Conservation (phyloP, 441 rosid genomes). For the Gossypium trilobum region DNA sequence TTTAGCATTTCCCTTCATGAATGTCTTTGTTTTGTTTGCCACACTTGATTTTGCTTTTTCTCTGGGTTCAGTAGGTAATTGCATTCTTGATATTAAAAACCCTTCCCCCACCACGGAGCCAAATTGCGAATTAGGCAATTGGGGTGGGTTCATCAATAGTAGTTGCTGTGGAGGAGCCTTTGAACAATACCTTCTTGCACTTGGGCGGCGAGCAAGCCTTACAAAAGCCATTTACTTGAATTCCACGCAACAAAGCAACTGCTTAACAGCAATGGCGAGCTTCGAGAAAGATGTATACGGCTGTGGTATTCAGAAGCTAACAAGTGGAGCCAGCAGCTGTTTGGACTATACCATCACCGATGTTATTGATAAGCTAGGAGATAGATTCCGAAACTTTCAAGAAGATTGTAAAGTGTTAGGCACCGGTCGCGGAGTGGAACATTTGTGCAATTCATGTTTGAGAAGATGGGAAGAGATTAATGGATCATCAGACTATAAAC, state of each 20-base stretch:
- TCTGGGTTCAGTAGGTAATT: slow-evolving; percentile 9
- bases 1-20: not conserved
- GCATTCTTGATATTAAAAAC: slow-evolving; percentile 25
- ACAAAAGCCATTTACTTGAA: slow-evolving; percentile 33
- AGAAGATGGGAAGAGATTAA: slow-evolving; percentile 33
- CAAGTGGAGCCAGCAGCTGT: slow-evolving; percentile 32
- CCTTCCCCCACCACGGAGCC: slow-evolving; percentile 11
- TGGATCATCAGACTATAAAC: slow-evolving; percentile 16
- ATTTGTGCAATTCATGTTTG: slow-evolving; percentile 26
- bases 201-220: slow-evolving; percentile 29
- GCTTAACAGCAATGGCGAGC: slow-evolving; percentile 25
- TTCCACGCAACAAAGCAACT: slow-evolving; percentile 27
- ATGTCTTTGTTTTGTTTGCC: slow-evolving; percentile 9
- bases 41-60: slow-evolving; percentile 7
- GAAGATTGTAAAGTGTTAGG: slow-evolving; percentile 26
- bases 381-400: slow-evolving; percentile 17
- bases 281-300: slow-evolving; percentile 7
- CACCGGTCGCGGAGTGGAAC: not conserved
- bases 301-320: slow-evolving; percentile 31
- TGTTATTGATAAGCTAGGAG: slow-evolving; percentile 25
- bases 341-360: slow-evolving; percentile 28
- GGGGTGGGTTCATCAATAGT: slow-evolving; percentile 30
- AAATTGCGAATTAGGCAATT: slow-evolving; percentile 17
- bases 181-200: slow-evolving; percentile 31
- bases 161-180: slow-evolving; percentile 27